Evolutionary conservation across 1,284 basidiomycete genomes (phyloP).

Genomic region (Ganoderma boninense): DNA sequence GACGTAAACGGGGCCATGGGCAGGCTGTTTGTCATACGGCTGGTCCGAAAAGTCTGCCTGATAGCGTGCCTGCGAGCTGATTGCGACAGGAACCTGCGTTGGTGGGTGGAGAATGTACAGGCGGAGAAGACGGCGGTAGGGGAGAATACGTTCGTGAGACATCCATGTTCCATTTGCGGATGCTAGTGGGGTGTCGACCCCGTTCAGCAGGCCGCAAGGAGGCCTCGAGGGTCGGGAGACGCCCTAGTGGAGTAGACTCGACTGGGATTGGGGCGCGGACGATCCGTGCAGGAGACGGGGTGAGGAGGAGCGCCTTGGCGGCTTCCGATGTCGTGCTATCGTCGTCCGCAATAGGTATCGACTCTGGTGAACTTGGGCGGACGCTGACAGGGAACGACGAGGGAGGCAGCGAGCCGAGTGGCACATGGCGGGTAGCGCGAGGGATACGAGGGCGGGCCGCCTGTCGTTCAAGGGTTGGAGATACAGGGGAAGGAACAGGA

Average conservation of each 20-base stretch:
- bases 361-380: constrained; percentile 19
- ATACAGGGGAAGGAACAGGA: constrained; percentile 17
- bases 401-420: constrained; percentile 2
- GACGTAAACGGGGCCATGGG: constrained; percentile 8
- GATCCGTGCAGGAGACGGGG: constrained; percentile 29
- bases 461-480: constrained; percentile 15
- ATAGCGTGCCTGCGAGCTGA: constrained; percentile 14
- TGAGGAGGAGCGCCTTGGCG: constrained; percentile 23
- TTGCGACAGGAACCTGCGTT: constrained; percentile 22
- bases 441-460: constrained; percentile 9
- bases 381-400: constrained; percentile 1
- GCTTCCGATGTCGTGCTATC: constrained; percentile 31
- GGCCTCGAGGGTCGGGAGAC: constrained; percentile 18
- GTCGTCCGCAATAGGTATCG: constrained; percentile 28
- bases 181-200: constrained; percentile 23
- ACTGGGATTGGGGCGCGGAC: constrained; percentile 25
- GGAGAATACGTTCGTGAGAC: constrained; percentile 27
- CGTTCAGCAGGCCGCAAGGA: constrained; percentile 14
- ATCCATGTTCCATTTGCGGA: constrained; percentile 24
- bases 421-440: not conserved
- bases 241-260: constrained; percentile 25
- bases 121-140: constrained; percentile 28
- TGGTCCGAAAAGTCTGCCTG: constrained; percentile 17
- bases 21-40: constrained; percentile 25
- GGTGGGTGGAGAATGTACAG: constrained; percentile 19